A percentile compares a stretch with the other conserved stretches of the same genome.
Evolutionary conservation across 73 alveolate genomes (phyloP).

Genomic region (Durusdinium trenchii): DNA sequence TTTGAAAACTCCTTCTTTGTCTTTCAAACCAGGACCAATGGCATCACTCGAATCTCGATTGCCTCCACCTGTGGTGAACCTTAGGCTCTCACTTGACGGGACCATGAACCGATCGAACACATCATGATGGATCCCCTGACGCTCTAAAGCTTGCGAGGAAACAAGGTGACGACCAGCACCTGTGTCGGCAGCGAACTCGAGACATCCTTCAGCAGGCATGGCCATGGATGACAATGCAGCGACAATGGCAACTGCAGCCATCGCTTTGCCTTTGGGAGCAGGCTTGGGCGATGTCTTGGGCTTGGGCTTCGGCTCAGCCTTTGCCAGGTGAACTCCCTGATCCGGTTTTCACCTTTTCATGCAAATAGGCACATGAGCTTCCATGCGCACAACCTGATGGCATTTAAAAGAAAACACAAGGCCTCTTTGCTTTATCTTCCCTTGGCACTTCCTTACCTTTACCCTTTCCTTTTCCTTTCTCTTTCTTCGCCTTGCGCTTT

Average conservation of each 20-base stretch:
- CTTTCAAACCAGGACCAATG: no score
- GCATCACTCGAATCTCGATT: neutral
- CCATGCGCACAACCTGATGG: slow-evolving; percentile 3
- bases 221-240: neutral
- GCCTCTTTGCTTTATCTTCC: neutral
- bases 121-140: neutral
- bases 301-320: neutral
- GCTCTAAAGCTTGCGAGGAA: neutral
- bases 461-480: neutral
- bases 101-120: neutral
- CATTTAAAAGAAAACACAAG: neutral
- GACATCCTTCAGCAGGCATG: neutral
- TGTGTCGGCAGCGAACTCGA: neutral
- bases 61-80: neutral
- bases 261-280: no score
- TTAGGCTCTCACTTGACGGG: neutral
- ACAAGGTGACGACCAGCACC: slow-evolving; percentile 20
- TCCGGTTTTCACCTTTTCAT: neutral
- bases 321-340: neutral
- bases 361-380: neutral
- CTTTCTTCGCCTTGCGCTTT: neutral
- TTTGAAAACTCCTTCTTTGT: neutral
- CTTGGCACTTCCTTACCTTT: neutral
- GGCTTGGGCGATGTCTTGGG: neutral
- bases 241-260: neutral